Percentiles rank a stretch among this genome's conserved stretches.
Conservation (phyloP, 345 rosid species). For the Linum usitatissimum region DNA sequence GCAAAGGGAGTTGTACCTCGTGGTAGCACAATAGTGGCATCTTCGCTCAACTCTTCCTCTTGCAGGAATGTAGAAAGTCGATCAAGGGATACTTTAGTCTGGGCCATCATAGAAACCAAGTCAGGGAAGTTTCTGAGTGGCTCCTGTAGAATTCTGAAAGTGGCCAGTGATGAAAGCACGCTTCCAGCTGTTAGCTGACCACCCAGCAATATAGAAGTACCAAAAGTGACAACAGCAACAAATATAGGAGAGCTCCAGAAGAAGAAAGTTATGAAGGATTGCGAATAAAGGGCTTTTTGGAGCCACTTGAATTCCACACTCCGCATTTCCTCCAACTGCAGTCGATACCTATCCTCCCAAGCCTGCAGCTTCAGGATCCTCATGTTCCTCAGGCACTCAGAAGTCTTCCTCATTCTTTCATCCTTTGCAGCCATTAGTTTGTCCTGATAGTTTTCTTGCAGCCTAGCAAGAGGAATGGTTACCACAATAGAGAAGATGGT, state of each 20-base stretch:
- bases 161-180: constrained; percentile 98
- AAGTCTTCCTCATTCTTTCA: constrained; percentile 99
- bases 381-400: constrained; percentile 96
- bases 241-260: constrained; percentile 99
- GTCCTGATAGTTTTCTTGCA: constrained; percentile 95
- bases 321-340: constrained; percentile 81
- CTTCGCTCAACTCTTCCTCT: constrained; percentile 94
- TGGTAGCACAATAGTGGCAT: constrained; percentile 76
- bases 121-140: constrained; percentile 99
- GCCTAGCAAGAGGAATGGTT: constrained; percentile 75
- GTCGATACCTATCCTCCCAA: constrained; percentile 91
- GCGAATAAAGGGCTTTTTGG: constrained; percentile 89
- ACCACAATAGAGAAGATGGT: constrained; percentile 76
- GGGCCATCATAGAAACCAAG: constrained; percentile 98
- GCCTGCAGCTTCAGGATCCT: constrained; percentile 96
- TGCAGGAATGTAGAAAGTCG: constrained; percentile 89
- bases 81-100: constrained; percentile 97
- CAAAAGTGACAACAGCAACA: constrained; percentile 91
- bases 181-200: constrained; percentile 87
- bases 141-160: constrained; percentile 97
- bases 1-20: constrained; percentile 54
- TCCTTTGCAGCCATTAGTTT: constrained; percentile 95
- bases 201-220: constrained; percentile 80
- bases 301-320: constrained; percentile 87
- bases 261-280: constrained; percentile 88